Evolutionary conservation across 2,329 filamentous ascomycete species (phyloP).

Genomic region (Mycosphaerelloides madeirae): DNA sequence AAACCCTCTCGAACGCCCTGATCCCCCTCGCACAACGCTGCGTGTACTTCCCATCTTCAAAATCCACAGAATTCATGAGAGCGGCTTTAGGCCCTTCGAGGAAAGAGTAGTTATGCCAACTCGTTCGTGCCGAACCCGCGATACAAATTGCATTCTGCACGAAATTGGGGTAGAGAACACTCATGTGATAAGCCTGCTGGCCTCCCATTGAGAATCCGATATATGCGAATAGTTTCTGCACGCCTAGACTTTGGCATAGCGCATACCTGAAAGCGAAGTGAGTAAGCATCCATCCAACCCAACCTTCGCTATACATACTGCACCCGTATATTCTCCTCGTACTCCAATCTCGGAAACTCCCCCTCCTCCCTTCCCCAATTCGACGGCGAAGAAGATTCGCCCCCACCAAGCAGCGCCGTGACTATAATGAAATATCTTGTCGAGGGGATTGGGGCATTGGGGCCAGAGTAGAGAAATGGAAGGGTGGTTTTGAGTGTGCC

Average conservation of each 20-base stretch:
- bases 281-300: too few relatives aligned
- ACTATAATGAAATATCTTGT: conserved; percentile 48
- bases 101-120: conserved; percentile 51
- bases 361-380: conserved; percentile 36
- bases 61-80: conserved; percentile 41
- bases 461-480: conserved; percentile 41
- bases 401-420: conserved; percentile 50
- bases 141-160: conserved; percentile 45
- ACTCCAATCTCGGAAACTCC: conserved; percentile 44
- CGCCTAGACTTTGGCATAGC: conserved; percentile 40
- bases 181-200: conserved; percentile 51
- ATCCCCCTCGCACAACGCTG: conserved; percentile 28
- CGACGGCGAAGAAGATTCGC: conserved; percentile 52
- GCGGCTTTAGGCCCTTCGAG: conserved; percentile 52
- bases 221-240: conserved; percentile 44
- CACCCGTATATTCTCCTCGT: conserved; percentile 50
- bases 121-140: conserved; percentile 49
- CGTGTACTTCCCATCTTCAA: conserved; percentile 33
- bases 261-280: too few relatives aligned
- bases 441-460: conserved; percentile 40
- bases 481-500: conserved; percentile 49
- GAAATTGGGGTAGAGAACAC: conserved; percentile 48
- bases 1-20: conserved; percentile 37
- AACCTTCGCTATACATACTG: too few relatives aligned
- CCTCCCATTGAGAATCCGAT: conserved; percentile 57